Evolutionary conservation across 768 basidiomycete species (phyloP), one percentile per base, ranked within the genome.

Genomic region (Hygrocybe coccinea): DNA sequence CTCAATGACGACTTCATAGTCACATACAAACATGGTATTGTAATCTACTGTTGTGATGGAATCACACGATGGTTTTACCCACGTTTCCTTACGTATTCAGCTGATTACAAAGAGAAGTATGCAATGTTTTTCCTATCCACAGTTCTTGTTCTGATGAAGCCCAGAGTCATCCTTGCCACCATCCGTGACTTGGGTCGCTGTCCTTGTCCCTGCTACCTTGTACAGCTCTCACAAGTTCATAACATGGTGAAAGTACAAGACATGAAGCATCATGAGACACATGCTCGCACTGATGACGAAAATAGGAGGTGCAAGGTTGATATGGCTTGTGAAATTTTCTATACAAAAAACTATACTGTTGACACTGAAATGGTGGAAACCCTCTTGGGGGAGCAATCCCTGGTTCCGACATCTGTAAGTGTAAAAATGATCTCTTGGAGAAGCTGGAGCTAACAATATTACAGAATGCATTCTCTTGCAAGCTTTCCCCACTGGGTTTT

Each of bases 101-200:
- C 69, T 2, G 70, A 71, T 56, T 71, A 71, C 51, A 67, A 67
- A 11, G 70, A 71, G 54, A 69, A 69, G 70, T 71, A 41, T 50
- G 64, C 52, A 47, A 14, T 47, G 2, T 25, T 12, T 19, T 21
- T 29, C 15, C 21, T 47, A 25, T 47, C 21, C 17, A 14, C 24
- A 21, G 25, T 19, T 37, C 24, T 44, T 43, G 14, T n/a, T 15
- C 2, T 45, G 17, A 45, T 21, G 2, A 43, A 15, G 12, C 50
- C 12, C 50, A 61, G 64, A 45, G 58, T 61, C 15, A 50, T 65
- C 17, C 44, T 64, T 3, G 64, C 64, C 0, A 62, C 64, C 1
- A 64, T 70, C 19, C 57, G 63, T 5, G 61, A 68, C 43, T 60
- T 60, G 14, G 69, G 67, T 3, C 6, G 45, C 2, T 71, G 67